Base-by-base conservation (phyloP, 2,329 filamentous ascomycete species). In the Myriosclerotinia curreyana region DNA sequence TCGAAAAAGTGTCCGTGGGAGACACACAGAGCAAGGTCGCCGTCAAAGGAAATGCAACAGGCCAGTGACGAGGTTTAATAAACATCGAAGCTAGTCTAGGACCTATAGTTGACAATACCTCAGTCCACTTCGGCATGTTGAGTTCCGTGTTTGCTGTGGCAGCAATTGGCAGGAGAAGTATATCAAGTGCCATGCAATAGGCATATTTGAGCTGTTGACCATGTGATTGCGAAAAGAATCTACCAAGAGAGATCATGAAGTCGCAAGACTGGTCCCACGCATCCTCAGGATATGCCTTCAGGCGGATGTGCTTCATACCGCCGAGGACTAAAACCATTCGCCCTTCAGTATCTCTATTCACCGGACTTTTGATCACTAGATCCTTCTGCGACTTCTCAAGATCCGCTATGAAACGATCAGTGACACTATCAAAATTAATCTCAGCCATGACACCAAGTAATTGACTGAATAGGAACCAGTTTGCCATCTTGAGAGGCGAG, bases 371-470 rank as follows among this genome's bases (percentile, higher is more conserved):
- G 22, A 85, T 81, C 11, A 84, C 82, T 51, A 93, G 81, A 22
- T 96, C 91, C 72, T 87, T 87, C 60, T 97, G 86, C 12, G 88
- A 89, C 40, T 82, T 82, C 64, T 92, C 90, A 6, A 99, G 81
- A 73, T 98, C 93, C 38, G 83, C 80, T 53, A 96, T 81, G 73
- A 96, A 99, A 55, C 91, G 87, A 62, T 87, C 85, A 4, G 91
- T 87, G 53, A 99, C 93, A 64, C 88, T 90, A 20, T 86, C 80
- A 75, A 99, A 98, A 74, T 96, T 94, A 68, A 95, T 88, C 52
- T 90, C 89, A 77, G 95, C 97, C 90, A 99, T 96, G 48, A 93
- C 89, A n/a, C 96, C 95, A 0, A 99, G 83, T 4, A 99, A 80
- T 72, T 96, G 91, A 25, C 92, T 89, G 75, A 97, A 97, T 3